Conservation (phyloP, 208 protist species). For the Trypanosoma avium region DNA sequence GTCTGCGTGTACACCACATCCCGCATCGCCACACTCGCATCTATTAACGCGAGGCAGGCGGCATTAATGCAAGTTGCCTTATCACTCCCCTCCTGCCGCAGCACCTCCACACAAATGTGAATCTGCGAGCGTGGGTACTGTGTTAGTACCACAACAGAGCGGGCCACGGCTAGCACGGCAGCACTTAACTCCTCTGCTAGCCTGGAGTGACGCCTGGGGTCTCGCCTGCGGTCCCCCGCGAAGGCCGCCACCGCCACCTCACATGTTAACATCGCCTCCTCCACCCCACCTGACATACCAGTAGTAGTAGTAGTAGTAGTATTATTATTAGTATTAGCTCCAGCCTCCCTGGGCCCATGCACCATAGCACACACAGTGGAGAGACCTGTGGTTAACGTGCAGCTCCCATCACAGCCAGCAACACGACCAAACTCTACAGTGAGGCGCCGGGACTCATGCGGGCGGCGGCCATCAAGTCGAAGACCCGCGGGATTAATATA, state of each 20-base stretch:
- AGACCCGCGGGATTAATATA: conserved; percentile 84
- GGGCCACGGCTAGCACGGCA: conserved; percentile 67
- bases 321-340: too few relatives aligned
- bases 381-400: conserved; percentile 48
- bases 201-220: conserved; percentile 53
- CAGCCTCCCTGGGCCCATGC: conserved; percentile 71
- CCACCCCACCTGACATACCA: too few relatives aligned
- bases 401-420: conserved; percentile 72
- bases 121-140: conserved; percentile 91
- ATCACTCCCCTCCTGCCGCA: conserved; percentile 79
- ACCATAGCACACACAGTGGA: conserved; percentile 74
- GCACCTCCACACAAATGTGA: conserved; percentile 79
- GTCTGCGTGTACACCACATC: conserved; percentile 68
- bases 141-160: conserved; percentile 69
- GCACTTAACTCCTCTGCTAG: conserved; percentile 77
- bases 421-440: conserved; percentile 68
- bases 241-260: conserved; percentile 82
- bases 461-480: conserved; percentile 76
- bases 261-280: conserved; percentile 76
- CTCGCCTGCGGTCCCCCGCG: conserved; percentile 60
- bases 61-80: conserved; percentile 87
- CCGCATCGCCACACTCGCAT: conserved; percentile 84
- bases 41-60: conserved; percentile 81
- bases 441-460: conserved; percentile 58
- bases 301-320: too few relatives aligned